Percentiles rank a stretch among this genome's conserved stretches.
Evolutionary conservation across 176 grass and related monocot genomes (phyloP).

Genomic region (Alopecurus myosuroides): DNA sequence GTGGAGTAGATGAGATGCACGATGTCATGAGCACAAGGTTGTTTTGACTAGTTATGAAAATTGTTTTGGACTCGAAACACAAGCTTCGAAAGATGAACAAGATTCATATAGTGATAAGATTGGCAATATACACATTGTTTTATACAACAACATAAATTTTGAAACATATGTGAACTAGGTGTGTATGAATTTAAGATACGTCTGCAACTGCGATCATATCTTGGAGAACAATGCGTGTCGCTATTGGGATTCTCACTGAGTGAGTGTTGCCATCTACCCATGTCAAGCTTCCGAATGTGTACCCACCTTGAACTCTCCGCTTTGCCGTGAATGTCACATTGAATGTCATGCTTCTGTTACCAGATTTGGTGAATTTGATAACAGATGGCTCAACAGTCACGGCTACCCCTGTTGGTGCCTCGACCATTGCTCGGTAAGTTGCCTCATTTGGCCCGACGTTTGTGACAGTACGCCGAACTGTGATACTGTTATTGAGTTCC

Average conservation of each 20-base stretch:
- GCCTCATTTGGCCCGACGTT: constrained; percentile 6
- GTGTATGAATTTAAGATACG: no score
- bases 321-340: neutral
- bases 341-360: neutral
- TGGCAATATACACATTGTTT: no score
- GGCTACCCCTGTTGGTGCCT: neutral
- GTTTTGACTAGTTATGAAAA: no score
- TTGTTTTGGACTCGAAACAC: no score
- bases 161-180: no score
- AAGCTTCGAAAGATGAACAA: no score
- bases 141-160: no score
- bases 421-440: neutral
- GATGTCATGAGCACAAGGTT: no score
- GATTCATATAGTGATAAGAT: no score
- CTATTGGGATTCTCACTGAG: constrained; percentile 19
- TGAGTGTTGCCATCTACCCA: constrained; percentile 2
- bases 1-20: no score
- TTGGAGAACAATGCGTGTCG: neutral
- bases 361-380: neutral
- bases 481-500: neutral
- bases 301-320: neutral
- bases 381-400: neutral
- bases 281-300: constrained; percentile 33
- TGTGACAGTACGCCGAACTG: neutral
- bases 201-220: neutral